Evolutionary conservation across 768 basidiomycete species (phyloP), one percentile per base, ranked within the genome.

Genomic region (Boletus rubescentipes): DNA sequence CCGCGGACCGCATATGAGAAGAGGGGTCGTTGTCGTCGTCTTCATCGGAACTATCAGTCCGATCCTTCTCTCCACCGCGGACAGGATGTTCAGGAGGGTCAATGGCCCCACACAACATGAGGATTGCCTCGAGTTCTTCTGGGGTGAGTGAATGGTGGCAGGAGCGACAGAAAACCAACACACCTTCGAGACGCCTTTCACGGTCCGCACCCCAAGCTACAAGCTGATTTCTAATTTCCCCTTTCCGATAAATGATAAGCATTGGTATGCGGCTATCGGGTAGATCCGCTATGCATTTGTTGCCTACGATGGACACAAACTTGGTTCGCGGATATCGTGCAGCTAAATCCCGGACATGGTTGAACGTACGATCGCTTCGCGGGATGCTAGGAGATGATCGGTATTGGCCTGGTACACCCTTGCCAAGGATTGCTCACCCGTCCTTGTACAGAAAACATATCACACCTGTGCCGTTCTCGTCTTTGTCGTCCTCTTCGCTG

Each of bases 371-470:
- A 55, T 93, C 87, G 51, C 90, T 93, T 50, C 86, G 81, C 16
- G 88, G 85, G 32, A 96, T 79, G 4, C 95, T 96, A 65, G 30
- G 46, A 20, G n/a, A 30, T 15, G 11, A 46, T 35, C 51, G 34
- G 49, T 54, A 14, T 11, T 10, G 35, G 35, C 30, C 10, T 35
- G 5, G 51, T 23, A 23, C 43, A 21, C 10, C 9, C 44, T 29
- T 37, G 18, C 20, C 20, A 30, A 41, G 34, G 40, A 36, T 6
- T 16, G 73, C 91, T 62, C 68, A 95, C 96, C 88, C 87, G 62
- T 97, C 94, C 71, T 97, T 98, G 75, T 94, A 98, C 34, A 99
- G 72, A 67, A 95, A 91, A 51, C 94, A 96, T 8, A 98, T 83
- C 2, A 98, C 94, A 0, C 93, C 94, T 0, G 93, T 98, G 0